Evolutionary conservation across 768 basidiomycete genomes (phyloP), one percentile per base, ranked within the genome.

Genomic region (Hypsizygus marmoreus): DNA sequence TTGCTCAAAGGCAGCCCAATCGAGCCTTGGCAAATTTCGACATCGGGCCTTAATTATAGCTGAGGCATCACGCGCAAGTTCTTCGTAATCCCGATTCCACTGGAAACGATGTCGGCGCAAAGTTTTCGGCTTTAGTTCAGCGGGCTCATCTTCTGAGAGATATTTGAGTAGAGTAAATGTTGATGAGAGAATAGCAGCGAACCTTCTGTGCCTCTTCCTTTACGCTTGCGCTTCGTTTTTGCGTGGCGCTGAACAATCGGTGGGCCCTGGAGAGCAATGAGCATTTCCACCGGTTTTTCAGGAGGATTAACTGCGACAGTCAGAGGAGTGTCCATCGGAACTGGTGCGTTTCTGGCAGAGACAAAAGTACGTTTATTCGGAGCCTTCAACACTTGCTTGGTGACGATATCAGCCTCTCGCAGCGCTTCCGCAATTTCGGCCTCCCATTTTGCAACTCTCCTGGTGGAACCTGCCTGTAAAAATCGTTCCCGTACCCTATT

Each of bases 71-170:
- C 87, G 80, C 19, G 87, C 85, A 29, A 94, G 77, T 49, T 98
- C 95, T 45, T 97, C 93, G 45, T 85, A 91, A 39, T 95, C 90
- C 30, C 77, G 66, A 43, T 80, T 90, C 93, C 92, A 98, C 37
- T 81, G 80, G 60, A 92, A 91, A 43, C 85, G 75, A 37, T 82
- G 78, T 13, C 88, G 76, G 41, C 86, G 73, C 34, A 57, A 54
- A 12, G 57, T 42, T 17, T 57, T 57, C 30, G 46, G 57, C 36
- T 59, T 60, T 12, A 54, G 46, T 25, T 59, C 44, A 24, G 35
- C 40, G 19, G 47, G 32, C 30, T 51, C 38, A 28, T 46, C 46
- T 37, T 29, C 16, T 37, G 29, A 4, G 12, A 20, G 24, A 7
- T n/a, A 44, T n/a, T 19, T 43, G 22, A 46, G 20, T 35, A 5